Evolutionary conservation across 129 eudicot species (phyloP), one percentile per base, ranked within the genome.

Genomic region (Pulicaria dysenterica): DNA sequence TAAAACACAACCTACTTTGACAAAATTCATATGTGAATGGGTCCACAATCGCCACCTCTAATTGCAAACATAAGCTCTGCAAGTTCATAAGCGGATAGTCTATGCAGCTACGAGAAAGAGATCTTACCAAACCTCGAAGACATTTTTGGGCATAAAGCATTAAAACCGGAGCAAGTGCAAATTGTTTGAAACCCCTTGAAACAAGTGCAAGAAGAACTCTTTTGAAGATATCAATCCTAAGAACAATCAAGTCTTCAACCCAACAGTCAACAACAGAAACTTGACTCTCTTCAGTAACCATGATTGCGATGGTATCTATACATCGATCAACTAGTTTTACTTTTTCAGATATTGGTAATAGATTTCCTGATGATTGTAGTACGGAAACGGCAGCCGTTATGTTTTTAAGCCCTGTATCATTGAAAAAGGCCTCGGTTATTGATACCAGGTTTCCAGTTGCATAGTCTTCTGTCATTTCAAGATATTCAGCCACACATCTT

Each of bases 101-200:
- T 24, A 24, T 24, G 31, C 31, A 24, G 41, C 37, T 37, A 3
- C 6, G 7, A 82, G 92, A 74, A 70, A 50, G 72, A 74, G 73
- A 76, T 76, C 98, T 94, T 85, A 90, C 97, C 97, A 90, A 86
- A 85, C 98, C 97, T 69, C 96, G 87, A 68, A 95, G 90, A 72
- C 94, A 86, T 73, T 90, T 88, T 74, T 90, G 99, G 6, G 94
- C 91, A 16, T 95, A 95, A 31, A 90, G 88, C 97, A 91, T 95
- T 76, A 95, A 85, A 43, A 95, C 78, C 5, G 99, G 99, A 42
- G 88, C 96, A 54, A 95, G 90, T 50, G 97, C 94, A 65, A 70
- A 90, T 43, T 90, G 96, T 70, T 95, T 86, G 58, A 90, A 86
- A 40, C 99, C 97, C 70, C 90, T 88, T 8, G 91, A 83, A 51